Evolutionary conservation across 805 yeast species (phyloP), one percentile per base, ranked within the genome.

Genomic region (Saccharomycopsis babjevae): DNA sequence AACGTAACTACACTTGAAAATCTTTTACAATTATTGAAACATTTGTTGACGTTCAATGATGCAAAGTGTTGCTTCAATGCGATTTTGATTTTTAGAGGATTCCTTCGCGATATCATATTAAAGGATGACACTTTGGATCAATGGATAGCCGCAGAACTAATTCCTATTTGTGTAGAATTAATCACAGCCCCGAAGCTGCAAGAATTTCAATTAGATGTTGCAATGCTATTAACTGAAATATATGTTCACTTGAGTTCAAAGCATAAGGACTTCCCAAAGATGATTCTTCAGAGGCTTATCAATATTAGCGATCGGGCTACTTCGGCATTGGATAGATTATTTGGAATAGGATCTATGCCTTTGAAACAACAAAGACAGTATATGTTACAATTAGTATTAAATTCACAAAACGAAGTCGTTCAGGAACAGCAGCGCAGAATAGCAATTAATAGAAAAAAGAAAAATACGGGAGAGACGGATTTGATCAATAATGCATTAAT

Each of bases 21-120:
- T 25, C 84, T 92, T 64, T 73, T 93, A 66, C 83, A 83, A 61
- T 73, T 93, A 42, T 76, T 93, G 65, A 83, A 86, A 63, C 92
- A 89, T 70, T 78, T 93, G 25, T 84, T 93, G 67, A 79, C 82
- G 65, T 88, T 90, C 70, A 89, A 88, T 67, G 99, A 93, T 70
- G 88, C 94, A 39, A 86, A 94, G 69, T 93, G 98, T 71, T 85
- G 96, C 5, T 93, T 88, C 74, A 94, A 94, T 71, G 88, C 96
- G 1, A 86, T 93, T 57, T 74, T 93, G 62, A 84, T 93, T 36
- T 78, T 93, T 62, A 80, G 96, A 63, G 85, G 88, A 63, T 78
- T 92, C 60, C 74, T 92, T 61, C 83, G 82, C 18, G 88, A 84
- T 22, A 81, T 89, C 50, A 75, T 90, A 46, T 77, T 85, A 50